Evolutionary conservation across 2,329 filamentous ascomycete genomes (phyloP).

Genomic region (Zymoseptoria ardabiliae): DNA sequence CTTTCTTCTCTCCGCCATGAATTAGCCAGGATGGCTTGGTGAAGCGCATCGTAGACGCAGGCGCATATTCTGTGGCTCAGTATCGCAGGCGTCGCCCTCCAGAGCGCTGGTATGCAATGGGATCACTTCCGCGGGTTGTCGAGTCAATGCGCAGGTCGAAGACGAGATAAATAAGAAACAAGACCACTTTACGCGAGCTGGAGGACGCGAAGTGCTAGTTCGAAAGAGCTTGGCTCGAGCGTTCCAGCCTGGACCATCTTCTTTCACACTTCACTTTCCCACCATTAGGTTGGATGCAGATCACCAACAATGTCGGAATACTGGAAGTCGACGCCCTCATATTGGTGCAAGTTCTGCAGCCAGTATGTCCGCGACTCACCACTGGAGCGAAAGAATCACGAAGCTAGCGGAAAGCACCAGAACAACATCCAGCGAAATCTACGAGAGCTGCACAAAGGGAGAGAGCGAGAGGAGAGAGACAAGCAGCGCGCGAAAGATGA

Average conservation of each 20-base stretch:
- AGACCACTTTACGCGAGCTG: not conserved
- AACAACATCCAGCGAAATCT: constrained; percentile 82
- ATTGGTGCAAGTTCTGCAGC: constrained; percentile 97
- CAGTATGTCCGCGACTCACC: constrained; percentile 86
- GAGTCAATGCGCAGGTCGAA: not conserved
- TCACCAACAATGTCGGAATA: constrained; percentile 72
- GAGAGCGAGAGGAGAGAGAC: constrained; percentile 73
- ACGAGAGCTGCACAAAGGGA: constrained; percentile 75
- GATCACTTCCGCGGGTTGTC: not conserved
- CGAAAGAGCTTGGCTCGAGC: not conserved
- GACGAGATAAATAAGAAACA: not conserved
- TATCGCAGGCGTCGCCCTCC: not conserved
- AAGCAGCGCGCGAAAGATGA: constrained; percentile 74
- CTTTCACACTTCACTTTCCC: not conserved
- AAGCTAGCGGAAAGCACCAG: constrained; percentile 30
- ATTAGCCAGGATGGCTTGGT: constrained; percentile 95
- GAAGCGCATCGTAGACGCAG: constrained; percentile 44
- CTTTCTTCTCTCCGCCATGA: constrained; percentile 94
- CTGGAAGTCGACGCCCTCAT: constrained; percentile 95
- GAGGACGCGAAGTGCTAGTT: not conserved
- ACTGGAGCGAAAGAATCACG: constrained; percentile 60
- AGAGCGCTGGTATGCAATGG: not conserved
- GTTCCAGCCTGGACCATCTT: not conserved
- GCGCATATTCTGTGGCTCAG: not conserved
- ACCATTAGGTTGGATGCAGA: not conserved